Percentiles rank a stretch among this genome's conserved stretches.
Evolutionary conservation across 108 stramenopile genomes (phyloP).

Genomic region (Nitzschia putrida): DNA sequence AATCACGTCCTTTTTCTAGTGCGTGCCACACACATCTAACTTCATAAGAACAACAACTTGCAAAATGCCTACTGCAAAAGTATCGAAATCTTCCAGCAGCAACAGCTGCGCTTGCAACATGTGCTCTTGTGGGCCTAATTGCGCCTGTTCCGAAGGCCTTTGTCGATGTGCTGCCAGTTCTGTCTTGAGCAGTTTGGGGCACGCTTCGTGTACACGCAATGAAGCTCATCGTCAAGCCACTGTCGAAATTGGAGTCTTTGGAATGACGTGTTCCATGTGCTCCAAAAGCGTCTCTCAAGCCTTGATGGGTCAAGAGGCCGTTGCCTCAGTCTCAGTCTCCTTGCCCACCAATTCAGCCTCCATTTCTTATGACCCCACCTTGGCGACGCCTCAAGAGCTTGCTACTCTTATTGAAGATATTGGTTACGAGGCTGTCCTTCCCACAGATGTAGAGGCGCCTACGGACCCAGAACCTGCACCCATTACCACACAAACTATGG

Average conservation of each 20-base stretch:
- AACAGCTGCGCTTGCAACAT: slow-evolving; percentile 27
- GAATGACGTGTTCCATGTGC: slow-evolving; percentile 63
- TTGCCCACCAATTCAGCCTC: slow-evolving; percentile 46
- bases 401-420: slow-evolving; percentile 36
- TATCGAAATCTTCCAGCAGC: slow-evolving; percentile 4
- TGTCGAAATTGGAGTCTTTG: slow-evolving; percentile 26
- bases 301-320: slow-evolving; percentile 22
- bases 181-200: slow-evolving; percentile 27
- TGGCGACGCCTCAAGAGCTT: slow-evolving; percentile 1
- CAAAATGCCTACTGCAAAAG: not conserved
- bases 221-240: not conserved
- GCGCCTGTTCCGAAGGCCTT: slow-evolving; percentile 33
- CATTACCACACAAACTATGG: slow-evolving; percentile 6
- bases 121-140: slow-evolving; percentile 39
- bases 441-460: not conserved
- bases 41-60: no score
- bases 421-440: slow-evolving; percentile 34
- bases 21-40: no score
- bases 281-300: slow-evolving; percentile 30
- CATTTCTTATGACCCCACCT: slow-evolving; percentile 23
- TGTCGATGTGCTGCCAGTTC: slow-evolving; percentile 37
- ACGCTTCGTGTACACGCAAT: not conserved
- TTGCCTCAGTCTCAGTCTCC: slow-evolving; percentile 22
- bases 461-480: not conserved
- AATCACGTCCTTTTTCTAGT: no score